Conservation (phyloP, 2,329 filamentous ascomycete species). For the Penicillium sp. region DNA sequence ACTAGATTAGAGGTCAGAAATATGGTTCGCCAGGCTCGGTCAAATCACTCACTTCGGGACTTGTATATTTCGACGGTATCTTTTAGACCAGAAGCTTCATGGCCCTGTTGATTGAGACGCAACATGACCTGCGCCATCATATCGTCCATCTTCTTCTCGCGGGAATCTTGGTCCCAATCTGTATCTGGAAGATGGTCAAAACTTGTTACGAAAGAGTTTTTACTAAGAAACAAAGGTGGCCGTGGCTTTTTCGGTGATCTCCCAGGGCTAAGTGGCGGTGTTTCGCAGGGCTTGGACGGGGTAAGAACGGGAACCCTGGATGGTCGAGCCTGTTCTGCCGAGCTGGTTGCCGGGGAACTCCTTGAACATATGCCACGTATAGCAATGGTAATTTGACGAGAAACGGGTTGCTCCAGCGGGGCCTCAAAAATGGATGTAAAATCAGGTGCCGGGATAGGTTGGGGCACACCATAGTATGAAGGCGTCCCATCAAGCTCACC, state of each 20-base stretch:
- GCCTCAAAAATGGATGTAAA: neutral
- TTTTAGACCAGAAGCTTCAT: conserved; percentile 68
- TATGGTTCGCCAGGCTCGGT: neutral
- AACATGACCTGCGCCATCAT: conserved; percentile 71
- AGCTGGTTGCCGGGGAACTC: neutral
- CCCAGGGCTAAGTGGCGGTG: conserved; percentile 29
- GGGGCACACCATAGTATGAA: neutral
- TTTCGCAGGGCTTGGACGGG: conserved; percentile 35
- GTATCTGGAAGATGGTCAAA: conserved; percentile 35
- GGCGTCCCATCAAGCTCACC: neutral
- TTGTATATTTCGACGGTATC: conserved; percentile 75
- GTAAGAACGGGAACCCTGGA: conserved; percentile 15
- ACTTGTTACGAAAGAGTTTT: conserved; percentile 73
- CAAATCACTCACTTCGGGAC: conserved; percentile 61
- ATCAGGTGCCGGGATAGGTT: neutral
- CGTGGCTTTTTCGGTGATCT: conserved; percentile 28
- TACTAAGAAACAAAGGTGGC: conserved; percentile 60
- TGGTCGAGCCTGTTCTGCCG: neutral
- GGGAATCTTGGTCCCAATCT: conserved; percentile 73
- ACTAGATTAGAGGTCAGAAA: conserved; percentile 41
- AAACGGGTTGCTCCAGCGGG: neutral
- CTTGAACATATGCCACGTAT: neutral
- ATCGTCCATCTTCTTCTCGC: conserved; percentile 73
- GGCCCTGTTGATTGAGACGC: conserved; percentile 68
- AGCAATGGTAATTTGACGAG: neutral